phyloP scores from a whole-genome alignment of 2,329 filamentous ascomycete species.

The Eutypa lata region DNA sequence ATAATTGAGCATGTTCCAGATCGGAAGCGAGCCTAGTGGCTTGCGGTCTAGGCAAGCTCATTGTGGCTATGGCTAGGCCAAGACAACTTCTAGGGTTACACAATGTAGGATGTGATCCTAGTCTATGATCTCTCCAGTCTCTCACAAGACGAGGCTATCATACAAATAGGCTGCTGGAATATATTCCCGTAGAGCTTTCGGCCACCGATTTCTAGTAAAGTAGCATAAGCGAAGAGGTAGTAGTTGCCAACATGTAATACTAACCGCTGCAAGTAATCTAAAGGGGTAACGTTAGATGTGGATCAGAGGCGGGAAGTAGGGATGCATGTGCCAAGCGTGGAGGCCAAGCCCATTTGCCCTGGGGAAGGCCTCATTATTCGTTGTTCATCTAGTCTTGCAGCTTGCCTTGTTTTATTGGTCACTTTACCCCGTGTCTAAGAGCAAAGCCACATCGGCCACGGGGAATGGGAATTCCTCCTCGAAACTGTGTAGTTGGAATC shows the following conservation, averaged over 20 bases:
- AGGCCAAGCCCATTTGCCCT: not conserved
- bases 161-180: not conserved
- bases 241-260: not conserved
- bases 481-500: too few relatives aligned
- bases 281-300: not conserved
- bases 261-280: not conserved
- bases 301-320: not conserved
- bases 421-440: too few relatives aligned
- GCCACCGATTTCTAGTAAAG: not conserved
- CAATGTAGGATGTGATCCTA: too few relatives aligned
- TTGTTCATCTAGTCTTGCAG: not conserved
- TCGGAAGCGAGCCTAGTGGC: too few relatives aligned
- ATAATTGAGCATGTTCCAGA: too few relatives aligned
- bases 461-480: too few relatives aligned
- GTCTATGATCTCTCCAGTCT: not conserved
- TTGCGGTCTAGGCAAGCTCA: not conserved
- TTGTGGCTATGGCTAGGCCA: not conserved
- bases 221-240: not conserved
- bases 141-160: not conserved
- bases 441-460: too few relatives aligned
- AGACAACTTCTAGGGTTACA: too few relatives aligned
- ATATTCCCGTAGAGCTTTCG: not conserved
- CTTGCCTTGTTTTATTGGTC: too few relatives aligned
- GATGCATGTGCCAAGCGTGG: not conserved
- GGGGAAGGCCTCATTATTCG: not conserved